phyloP scores from a whole-genome alignment of 768 basidiomycete species.

The Coprinopsis cinerea region DNA sequence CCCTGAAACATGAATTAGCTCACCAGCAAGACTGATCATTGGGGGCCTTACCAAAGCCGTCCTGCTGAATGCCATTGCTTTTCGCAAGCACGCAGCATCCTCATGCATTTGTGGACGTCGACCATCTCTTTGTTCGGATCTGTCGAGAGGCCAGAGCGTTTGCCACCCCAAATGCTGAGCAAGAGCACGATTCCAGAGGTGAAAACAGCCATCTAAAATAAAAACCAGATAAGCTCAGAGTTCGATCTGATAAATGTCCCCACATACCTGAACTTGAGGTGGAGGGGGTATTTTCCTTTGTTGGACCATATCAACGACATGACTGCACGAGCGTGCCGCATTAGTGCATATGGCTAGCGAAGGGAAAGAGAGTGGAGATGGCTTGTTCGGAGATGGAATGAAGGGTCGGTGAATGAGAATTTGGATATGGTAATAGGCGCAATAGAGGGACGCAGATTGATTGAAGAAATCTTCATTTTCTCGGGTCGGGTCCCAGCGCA shows the following conservation, averaged over 20 bases:
- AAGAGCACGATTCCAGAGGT: slow-evolving; percentile 53
- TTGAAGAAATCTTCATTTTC: slow-evolving; percentile 42
- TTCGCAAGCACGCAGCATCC: slow-evolving; percentile 39
- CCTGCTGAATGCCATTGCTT: slow-evolving; percentile 39
- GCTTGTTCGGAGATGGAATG: slow-evolving; percentile 53
- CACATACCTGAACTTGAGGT: slow-evolving; percentile 31
- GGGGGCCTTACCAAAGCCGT: slow-evolving; percentile 32
- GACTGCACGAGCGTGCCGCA: slow-evolving; percentile 77
- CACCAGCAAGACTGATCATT: neutral
- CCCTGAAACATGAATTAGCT: slow-evolving; percentile 38
- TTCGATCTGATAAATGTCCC: neutral
- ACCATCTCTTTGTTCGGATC: slow-evolving; percentile 51
- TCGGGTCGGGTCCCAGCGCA: slow-evolving; percentile 49
- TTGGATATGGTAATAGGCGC: slow-evolving; percentile 50
- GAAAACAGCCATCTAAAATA: slow-evolving; percentile 32
- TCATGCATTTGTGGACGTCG: slow-evolving; percentile 64
- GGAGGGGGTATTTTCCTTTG: slow-evolving; percentile 25
- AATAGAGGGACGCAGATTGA: slow-evolving; percentile 55
- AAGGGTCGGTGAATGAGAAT: slow-evolving; percentile 78
- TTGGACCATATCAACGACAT: slow-evolving; percentile 61
- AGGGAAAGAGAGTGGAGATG: slow-evolving; percentile 47
- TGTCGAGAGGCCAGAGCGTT: slow-evolving; percentile 38
- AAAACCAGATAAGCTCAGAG: slow-evolving; percentile 1
- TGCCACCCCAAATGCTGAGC: slow-evolving; percentile 63
- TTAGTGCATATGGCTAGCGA: slow-evolving; percentile 74